Conservation (phyloP, 2,329 filamentous ascomycete species). For the Epichloe hybrida region DNA sequence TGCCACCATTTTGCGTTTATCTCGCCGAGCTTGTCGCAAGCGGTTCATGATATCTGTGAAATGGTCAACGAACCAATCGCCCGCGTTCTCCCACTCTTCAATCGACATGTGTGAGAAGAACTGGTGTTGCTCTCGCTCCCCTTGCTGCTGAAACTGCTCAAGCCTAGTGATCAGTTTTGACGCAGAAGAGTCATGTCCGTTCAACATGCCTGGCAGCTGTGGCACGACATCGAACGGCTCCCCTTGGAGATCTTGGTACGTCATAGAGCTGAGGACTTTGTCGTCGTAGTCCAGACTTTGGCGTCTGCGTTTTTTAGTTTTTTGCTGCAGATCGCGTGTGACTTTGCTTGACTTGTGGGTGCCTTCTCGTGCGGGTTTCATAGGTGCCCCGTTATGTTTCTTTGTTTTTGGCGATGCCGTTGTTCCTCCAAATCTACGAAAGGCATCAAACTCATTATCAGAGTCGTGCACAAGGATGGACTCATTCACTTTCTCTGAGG, state of each 20-base stretch:
- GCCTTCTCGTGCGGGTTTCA: conserved; percentile 11
- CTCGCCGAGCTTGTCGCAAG: conserved; percentile 33
- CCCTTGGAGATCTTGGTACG: conserved; percentile 33
- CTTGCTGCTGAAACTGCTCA: conserved; percentile 33
- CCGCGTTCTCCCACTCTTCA: conserved; percentile 44
- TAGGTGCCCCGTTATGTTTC: conserved; percentile 8
- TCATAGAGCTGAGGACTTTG: conserved; percentile 38
- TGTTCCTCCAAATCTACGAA: conserved; percentile 11
- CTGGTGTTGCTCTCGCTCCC: conserved; percentile 30
- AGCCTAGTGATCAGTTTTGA: conserved; percentile 35
- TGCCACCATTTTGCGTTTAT: conserved; percentile 35
- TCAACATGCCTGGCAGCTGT: conserved; percentile 25
- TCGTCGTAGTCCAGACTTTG: conserved; percentile 43
- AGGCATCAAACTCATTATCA: conserved; percentile 13
- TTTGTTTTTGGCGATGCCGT: conserved; percentile 13
- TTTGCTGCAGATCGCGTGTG: conserved; percentile 8
- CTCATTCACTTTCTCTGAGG: conserved; percentile 9
- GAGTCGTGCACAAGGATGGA: conserved; percentile 9
- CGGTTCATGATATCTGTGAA: conserved; percentile 36
- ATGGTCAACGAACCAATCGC: conserved; percentile 45
- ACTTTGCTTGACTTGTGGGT: conserved; percentile 11
- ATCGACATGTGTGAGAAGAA: conserved; percentile 42
- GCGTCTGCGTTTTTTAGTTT: conserved; percentile 27
- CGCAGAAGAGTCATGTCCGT: conserved; percentile 21
- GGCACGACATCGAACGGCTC: conserved; percentile 43